Percentiles rank a stretch among this genome's conserved stretches.
Conservation (phyloP, 768 basidiomycete genomes). For the Mycena crocata region DNA sequence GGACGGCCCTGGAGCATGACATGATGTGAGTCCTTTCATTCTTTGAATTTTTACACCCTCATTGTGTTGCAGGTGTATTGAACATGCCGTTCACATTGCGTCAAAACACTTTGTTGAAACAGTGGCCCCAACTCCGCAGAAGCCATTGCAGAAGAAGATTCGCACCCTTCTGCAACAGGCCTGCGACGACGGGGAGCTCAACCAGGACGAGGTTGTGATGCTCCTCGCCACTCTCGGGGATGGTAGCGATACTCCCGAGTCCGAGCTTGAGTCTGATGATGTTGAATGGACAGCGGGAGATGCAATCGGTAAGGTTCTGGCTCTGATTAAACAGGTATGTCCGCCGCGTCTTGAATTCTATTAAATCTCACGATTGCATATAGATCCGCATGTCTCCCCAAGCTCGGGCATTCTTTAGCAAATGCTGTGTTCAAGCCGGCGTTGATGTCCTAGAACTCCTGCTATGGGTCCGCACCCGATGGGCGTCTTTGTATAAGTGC, state of each 20-base stretch:
- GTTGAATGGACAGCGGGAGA: background rate
- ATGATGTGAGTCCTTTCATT: constrained; percentile 19
- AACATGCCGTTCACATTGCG: constrained; percentile 26
- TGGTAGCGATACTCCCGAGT: background rate
- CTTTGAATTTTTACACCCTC: background rate
- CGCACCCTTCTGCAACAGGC: background rate
- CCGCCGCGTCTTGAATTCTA: too few species aligned
- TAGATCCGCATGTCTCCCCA: constrained; percentile 33
- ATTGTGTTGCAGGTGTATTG: constrained; percentile 19
- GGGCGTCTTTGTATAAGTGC: constrained; percentile 33
- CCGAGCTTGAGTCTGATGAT: background rate
- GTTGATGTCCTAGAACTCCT: constrained; percentile 21
- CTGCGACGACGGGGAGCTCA: background rate
- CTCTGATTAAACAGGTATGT: constrained; percentile 4
- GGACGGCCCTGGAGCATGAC: constrained; percentile 2
- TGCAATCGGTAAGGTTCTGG: background rate
- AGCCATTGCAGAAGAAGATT: constrained; percentile 23
- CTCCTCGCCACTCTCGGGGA: background rate
- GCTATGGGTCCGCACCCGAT: constrained; percentile 27
- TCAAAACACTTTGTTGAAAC: constrained; percentile 20
- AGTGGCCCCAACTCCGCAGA: constrained; percentile 15
- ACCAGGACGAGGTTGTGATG: background rate
- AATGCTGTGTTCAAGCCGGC: constrained; percentile 16
- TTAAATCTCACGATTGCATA: too few species aligned
- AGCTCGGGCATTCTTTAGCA: constrained; percentile 28